Conservation (phyloP, 129 eudicot genomes). For the Flaveria sonorensis region DNA sequence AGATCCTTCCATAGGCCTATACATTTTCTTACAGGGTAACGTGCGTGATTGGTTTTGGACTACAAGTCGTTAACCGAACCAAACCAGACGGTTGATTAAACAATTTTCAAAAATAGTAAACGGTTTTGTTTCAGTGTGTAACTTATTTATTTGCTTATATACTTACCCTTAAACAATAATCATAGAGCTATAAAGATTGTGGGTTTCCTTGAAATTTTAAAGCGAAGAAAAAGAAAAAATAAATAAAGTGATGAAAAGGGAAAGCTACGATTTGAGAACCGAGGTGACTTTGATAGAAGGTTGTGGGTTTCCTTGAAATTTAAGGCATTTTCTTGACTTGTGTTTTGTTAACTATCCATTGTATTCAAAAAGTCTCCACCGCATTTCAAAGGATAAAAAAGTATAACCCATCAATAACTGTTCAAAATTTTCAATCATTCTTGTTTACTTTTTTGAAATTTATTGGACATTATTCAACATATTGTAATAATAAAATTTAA, state of each 20-base stretch:
- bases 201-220: not conserved
- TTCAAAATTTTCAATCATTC: conserved; percentile 19
- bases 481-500: not conserved
- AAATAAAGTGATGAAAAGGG: not conserved
- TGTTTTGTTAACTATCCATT: conserved; percentile 10
- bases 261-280: not conserved
- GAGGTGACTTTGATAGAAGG: conserved; percentile 19
- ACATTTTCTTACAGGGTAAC: no score
- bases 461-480: not conserved
- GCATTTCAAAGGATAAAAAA: conserved; percentile 17
- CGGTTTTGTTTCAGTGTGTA: not conserved
- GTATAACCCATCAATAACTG: conserved; percentile 16
- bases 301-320: conserved; percentile 36
- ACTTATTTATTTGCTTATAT: not conserved
- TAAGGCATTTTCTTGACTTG: conserved; percentile 31
- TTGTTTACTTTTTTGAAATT: conserved; percentile 14
- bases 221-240: not conserved
- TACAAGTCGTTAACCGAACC: not conserved
- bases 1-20: no score
- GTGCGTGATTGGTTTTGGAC: no score
- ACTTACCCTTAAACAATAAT: not conserved
- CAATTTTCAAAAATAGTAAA: not conserved
- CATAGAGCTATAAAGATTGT: not conserved
- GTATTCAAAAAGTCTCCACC: conserved; percentile 34
- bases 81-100: not conserved